Percentiles rank a stretch among this genome's conserved stretches.
Conservation (phyloP, 2,329 filamentous ascomycete genomes). For the Podosphaera fusca region DNA sequence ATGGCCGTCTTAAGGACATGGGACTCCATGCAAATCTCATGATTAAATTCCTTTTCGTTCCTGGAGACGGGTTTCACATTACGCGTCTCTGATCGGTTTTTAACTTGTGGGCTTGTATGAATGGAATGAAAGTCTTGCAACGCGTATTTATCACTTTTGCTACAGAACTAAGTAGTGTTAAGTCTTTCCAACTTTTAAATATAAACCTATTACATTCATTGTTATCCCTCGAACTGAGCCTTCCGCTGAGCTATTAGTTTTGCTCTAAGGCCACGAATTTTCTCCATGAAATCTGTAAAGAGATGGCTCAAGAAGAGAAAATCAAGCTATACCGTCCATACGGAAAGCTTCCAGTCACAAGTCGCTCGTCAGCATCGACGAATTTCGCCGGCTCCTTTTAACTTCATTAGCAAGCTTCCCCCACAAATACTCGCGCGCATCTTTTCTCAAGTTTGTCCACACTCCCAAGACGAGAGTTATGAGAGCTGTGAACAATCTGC, state of each 20-base stretch:
- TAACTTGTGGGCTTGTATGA: too few relatives aligned
- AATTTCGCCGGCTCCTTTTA: neutral
- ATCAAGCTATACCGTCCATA: neutral
- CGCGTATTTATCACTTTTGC: too few relatives aligned
- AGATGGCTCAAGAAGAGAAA: neutral
- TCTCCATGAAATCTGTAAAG: neutral
- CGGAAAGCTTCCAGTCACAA: neutral
- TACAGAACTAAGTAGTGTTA: too few relatives aligned
- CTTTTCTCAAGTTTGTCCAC: conserved; percentile 65
- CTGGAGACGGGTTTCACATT: too few relatives aligned
- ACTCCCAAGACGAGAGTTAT: conserved; percentile 54
- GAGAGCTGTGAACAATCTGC: conserved; percentile 64
- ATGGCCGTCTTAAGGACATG: too few relatives aligned
- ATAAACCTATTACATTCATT: neutral
- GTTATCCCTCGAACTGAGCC: neutral
- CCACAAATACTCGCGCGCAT: conserved; percentile 50
- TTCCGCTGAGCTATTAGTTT: too few relatives aligned
- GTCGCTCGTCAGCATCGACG: neutral
- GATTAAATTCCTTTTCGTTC: too few relatives aligned
- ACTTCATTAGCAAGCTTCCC: conserved; percentile 29
- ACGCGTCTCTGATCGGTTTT: too few relatives aligned
- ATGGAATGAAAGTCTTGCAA: too few relatives aligned
- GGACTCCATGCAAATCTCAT: too few relatives aligned
- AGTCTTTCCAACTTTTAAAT: too few relatives aligned
- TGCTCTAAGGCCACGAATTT: neutral